Evolutionary conservation across 768 basidiomycete genomes (phyloP).

Genomic region (Hygrophorus russula): DNA sequence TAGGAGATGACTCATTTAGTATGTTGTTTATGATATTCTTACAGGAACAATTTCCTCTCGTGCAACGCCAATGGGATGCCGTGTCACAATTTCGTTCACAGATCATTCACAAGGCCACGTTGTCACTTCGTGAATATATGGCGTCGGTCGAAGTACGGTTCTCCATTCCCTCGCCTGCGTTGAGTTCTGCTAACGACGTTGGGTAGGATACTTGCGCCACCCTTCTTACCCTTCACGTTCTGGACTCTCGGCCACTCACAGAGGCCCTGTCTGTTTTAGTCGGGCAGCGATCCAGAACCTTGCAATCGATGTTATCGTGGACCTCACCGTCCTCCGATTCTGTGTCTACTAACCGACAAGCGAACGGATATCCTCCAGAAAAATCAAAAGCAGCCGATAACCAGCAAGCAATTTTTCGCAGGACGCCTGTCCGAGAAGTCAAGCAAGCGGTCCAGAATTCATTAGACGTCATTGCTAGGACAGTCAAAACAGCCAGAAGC

Average conservation of each 20-base stretch:
- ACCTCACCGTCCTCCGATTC: constrained; percentile 11
- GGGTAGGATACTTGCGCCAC: constrained; percentile 63
- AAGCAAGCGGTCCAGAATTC: constrained; percentile 39
- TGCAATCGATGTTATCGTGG: constrained; percentile 34
- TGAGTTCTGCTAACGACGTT: background rate
- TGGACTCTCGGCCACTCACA: constrained; percentile 72
- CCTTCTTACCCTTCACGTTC: constrained; percentile 74
- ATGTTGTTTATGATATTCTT: background rate
- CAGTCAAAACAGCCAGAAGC: constrained; percentile 41
- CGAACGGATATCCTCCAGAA: constrained; percentile 25
- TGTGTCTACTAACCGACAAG: constrained; percentile 11
- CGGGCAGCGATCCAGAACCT: constrained; percentile 52
- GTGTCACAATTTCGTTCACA: constrained; percentile 81
- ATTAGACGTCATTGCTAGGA: constrained; percentile 46
- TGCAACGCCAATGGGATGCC: constrained; percentile 89
- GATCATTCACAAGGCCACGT: constrained; percentile 79
- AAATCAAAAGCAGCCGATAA: constrained; percentile 7
- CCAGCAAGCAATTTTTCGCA: constrained; percentile 11
- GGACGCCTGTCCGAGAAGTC: constrained; percentile 35
- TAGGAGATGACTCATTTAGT: background rate
- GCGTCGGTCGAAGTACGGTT: constrained; percentile 40
- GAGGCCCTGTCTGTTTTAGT: constrained; percentile 68
- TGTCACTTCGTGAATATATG: constrained; percentile 57
- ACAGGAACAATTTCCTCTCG: constrained; percentile 79
- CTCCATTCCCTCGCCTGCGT: background rate